Evolutionary conservation across 495 filamentous ascomycete genomes (phyloP).

Genomic region (Aspergillus cavernicola): DNA sequence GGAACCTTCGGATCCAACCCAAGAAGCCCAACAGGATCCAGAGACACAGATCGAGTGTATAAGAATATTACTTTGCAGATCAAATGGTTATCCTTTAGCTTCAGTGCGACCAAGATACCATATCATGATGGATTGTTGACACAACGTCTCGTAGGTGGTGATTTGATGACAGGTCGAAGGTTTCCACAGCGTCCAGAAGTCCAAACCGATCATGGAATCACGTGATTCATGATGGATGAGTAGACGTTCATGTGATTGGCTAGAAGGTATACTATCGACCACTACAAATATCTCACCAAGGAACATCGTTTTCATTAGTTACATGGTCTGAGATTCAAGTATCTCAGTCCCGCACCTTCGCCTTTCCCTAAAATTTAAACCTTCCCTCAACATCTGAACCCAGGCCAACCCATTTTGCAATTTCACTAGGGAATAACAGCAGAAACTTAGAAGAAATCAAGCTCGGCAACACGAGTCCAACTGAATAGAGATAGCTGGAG

Average conservation of each 20-base stretch:
- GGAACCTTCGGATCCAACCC: not conserved
- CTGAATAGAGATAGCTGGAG: not conserved
- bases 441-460: too few species aligned
- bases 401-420: too few species aligned
- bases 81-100: not conserved
- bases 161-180: conserved; percentile 18
- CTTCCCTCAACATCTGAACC: too few species aligned
- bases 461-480: not conserved
- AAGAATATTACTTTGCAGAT: conserved; percentile 2
- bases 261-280: not conserved
- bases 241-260: not conserved
- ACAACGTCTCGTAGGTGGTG: conserved; percentile 8
- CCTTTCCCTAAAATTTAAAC: too few species aligned
- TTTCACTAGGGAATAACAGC: too few species aligned
- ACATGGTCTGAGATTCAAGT: too few species aligned
- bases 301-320: too few species aligned
- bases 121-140: not conserved
- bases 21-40: not conserved
- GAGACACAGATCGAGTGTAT: not conserved
- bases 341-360: too few species aligned
- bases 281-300: too few species aligned
- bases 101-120: not conserved
- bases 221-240: not conserved
- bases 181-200: conserved; percentile 1
- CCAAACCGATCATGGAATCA: not conserved